Base-by-base conservation (phyloP, 2,329 filamentous ascomycete genomes). In the Phaeophleospora eucalypticola region DNA sequence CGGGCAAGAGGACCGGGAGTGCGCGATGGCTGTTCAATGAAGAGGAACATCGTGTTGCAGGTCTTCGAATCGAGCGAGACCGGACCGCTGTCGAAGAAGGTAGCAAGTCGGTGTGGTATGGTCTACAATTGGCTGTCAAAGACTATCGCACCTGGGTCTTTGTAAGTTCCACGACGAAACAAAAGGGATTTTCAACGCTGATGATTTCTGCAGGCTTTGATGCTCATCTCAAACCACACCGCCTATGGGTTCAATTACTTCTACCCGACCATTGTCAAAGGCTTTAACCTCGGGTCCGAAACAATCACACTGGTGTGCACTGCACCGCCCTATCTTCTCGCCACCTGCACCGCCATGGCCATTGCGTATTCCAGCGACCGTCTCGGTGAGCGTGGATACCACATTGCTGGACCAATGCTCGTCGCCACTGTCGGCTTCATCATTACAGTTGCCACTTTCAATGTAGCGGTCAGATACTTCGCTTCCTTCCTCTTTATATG, bases 291-390 rank as follows among this genome's bases (percentile, higher is more conserved):
- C 14, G 21, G 27, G n/a, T 37, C 35, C 4, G 33, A 14, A 10
- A 41, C 39, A 7, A 33, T 39, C 9, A 45, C 36, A 16, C 45
- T 45, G 3, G 36, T 70, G 65, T 66, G 68, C 15, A 78, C 79
- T 27, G 80, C 81, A 19, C 80, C 80, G 12, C 80, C 79, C 10
- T 71, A 71, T 45, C 72, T 82, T 4, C 88, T 87, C 2, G 84
- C 51, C 37, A 17, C 20, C 39, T 33, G 32, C 36, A 16, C 21
- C 14, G 49, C 54, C 15, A 35, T 53, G 6, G 17, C 41, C 24
- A 50, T 53, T 14, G 46, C 51, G 8, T 53, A 53, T 47, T 46
- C 52, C 32, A 51, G 65, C n/a, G 64, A 66, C 41, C 47, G 58
- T n/a, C 55, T 50, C 6, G 51, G 53, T 17, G 63, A 51, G 63